Conservation (phyloP, 2,329 filamentous ascomycete genomes). For the Eutypa lata region DNA sequence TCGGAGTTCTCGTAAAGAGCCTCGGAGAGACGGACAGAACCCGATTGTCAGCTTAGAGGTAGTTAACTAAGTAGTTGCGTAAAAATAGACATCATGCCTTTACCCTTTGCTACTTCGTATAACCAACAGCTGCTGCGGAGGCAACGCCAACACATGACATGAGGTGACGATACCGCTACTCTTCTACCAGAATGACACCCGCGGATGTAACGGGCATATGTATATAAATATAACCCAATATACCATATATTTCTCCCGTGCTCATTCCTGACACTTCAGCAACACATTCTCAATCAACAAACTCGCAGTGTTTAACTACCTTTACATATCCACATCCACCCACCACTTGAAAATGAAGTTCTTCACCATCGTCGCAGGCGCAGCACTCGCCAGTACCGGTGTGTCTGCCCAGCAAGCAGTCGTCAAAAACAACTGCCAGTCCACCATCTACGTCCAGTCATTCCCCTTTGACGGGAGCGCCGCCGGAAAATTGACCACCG, state of each 20-base stretch:
- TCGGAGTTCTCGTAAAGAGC: background rate
- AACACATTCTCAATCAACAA: background rate
- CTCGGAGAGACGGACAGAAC: background rate
- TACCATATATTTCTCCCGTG: background rate
- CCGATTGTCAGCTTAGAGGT: background rate
- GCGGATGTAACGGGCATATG: background rate
- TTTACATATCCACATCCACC: background rate
- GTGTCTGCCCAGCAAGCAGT: constrained; percentile 32
- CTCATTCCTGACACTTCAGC: constrained; percentile 3
- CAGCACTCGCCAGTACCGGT: constrained; percentile 30
- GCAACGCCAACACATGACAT: background rate
- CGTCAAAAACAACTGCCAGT: constrained; percentile 34
- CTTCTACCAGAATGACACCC: background rate
- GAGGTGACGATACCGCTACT: background rate
- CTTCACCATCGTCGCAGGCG: constrained; percentile 21
- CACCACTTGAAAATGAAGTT: constrained; percentile 24
- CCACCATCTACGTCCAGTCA: constrained; percentile 35
- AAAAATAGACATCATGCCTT: background rate
- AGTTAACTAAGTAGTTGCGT: background rate
- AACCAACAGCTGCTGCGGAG: background rate
- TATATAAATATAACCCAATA: constrained; percentile 8
- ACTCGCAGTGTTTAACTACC: no score
- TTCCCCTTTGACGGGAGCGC: constrained; percentile 30
- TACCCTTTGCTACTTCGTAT: background rate
- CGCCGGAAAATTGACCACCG: constrained; percentile 29